Conservation (phyloP, 495 filamentous ascomycete species). For the Clavariopsis aquatica region DNA sequence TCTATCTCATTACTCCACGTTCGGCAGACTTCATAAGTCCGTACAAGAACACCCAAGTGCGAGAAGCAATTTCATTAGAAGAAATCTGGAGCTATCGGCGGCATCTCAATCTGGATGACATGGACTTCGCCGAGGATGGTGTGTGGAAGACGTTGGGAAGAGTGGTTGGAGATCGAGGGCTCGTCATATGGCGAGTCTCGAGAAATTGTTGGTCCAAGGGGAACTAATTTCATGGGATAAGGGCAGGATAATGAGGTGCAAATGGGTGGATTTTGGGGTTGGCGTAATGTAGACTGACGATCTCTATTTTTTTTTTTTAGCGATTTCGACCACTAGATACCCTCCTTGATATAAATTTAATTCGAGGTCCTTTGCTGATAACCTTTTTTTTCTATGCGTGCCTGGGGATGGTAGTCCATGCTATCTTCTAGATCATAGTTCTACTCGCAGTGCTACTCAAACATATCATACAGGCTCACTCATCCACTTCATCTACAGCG, state of each 20-base stretch:
- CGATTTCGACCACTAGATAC: conserved; percentile 19
- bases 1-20: conserved; percentile 48
- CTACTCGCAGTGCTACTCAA: too few species aligned
- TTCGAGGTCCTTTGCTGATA: neutral
- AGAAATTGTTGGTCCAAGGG: conserved; percentile 35
- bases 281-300: neutral
- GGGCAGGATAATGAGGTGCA: neutral
- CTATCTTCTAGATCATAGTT: too few species aligned
- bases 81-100: conserved; percentile 69
- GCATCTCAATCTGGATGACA: conserved; percentile 89
- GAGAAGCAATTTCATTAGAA: conserved; percentile 54
- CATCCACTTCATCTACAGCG: conserved; percentile 37
- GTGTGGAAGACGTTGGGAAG: conserved; percentile 69
- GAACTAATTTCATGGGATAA: neutral
- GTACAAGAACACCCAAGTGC: conserved; percentile 46
- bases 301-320: too few species aligned
- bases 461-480: neutral
- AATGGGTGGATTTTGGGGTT: neutral
- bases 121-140: conserved; percentile 86
- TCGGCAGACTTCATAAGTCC: conserved; percentile 72
- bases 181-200: conserved; percentile 74
- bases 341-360: conserved; percentile 19
- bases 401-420: too few species aligned
- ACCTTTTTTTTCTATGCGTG: neutral
- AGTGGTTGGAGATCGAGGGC: conserved; percentile 76